Conservation (phyloP, 208 protist genomes). For the Leishmania aethiopica region DNA sequence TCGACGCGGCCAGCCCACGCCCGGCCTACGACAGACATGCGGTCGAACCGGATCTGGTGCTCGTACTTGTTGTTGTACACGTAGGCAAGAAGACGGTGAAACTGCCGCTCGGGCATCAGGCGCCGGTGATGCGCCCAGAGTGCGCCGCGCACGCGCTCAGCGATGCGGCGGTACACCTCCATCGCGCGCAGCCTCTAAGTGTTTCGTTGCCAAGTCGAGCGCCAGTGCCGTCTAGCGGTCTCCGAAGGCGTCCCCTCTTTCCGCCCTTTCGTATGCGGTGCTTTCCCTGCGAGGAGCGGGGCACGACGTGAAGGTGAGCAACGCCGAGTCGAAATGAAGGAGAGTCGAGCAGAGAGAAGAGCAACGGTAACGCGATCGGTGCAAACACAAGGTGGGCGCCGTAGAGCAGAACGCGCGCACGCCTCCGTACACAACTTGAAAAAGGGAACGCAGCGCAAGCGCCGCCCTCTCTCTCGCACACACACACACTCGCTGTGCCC, state of each 20-base stretch:
- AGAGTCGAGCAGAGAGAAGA: neutral
- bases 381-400: neutral
- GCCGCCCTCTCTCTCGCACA: neutral
- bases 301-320: neutral
- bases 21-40: constrained; percentile 85
- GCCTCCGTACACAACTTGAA: neutral
- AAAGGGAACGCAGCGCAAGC: neutral
- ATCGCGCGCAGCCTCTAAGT: constrained; percentile 27
- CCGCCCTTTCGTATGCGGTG: neutral
- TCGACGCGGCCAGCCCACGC: constrained; percentile 86
- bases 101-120: constrained; percentile 91
- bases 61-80: constrained; percentile 96
- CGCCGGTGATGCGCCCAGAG: constrained; percentile 92
- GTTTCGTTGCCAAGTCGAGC: neutral
- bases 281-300: neutral
- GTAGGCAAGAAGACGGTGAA: constrained; percentile 91
- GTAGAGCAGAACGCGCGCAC: neutral
- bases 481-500: neutral
- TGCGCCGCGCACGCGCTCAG: constrained; percentile 87
- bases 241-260: neutral
- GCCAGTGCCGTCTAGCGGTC: neutral
- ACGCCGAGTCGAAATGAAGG: neutral
- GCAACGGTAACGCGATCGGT: neutral
- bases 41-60: constrained; percentile 91
- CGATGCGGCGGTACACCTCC: constrained; percentile 92